Evolutionary conservation across 495 filamentous ascomycete species (phyloP), one percentile per base, ranked within the genome.

Genomic region (Aspergillus hancockii): DNA sequence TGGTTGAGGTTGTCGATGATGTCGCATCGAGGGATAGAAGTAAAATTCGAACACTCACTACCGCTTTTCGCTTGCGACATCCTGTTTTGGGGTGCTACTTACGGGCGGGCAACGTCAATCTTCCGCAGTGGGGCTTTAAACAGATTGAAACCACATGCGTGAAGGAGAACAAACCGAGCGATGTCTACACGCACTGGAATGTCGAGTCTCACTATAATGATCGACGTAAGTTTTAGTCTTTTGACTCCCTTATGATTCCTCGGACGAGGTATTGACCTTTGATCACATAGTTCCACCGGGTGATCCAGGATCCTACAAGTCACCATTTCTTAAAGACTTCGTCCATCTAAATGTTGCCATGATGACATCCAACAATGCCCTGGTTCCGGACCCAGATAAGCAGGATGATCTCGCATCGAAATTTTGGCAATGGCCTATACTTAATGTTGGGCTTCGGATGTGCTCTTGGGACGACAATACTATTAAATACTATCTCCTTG

Each of bases 341-440:
- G 85, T 98, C 65, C 94, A 98, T 71, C 71, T 98, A 49, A 98
- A 98, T 73, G 94, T 98, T 58, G 94, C 95, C 54, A 98, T 98
- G 94, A 97, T 98, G 95, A 98, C 94, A 18, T 98, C 95, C 14
- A 98, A 98, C 79, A 98, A 98, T 71, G 94, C 94, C 40, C 84
- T 98, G 21, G 93, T 98, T 45, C 94, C 94, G 12, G 95, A 98
- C 67, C 95, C 94, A 4, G 94, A 98, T 73, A 98, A 98, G 82
- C 94, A 98, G 75, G 94, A 98, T 69, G 94, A 98, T 70, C 82
- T 98, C 30, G 95, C 94, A 45, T 98, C 94, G 19, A 83, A 92
- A 57, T 96, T 93, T 79, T 98, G 94, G 94, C 93, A 98, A 74
- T 98, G 94, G 94, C 94, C 94, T 25, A 86, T 98, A 62, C 82